These are phyloP conservation scores for Arthrocladium fulminans DNA, from an alignment of 2,329 filamentous ascomycete species.

Conservation along the genomic window DNA sequence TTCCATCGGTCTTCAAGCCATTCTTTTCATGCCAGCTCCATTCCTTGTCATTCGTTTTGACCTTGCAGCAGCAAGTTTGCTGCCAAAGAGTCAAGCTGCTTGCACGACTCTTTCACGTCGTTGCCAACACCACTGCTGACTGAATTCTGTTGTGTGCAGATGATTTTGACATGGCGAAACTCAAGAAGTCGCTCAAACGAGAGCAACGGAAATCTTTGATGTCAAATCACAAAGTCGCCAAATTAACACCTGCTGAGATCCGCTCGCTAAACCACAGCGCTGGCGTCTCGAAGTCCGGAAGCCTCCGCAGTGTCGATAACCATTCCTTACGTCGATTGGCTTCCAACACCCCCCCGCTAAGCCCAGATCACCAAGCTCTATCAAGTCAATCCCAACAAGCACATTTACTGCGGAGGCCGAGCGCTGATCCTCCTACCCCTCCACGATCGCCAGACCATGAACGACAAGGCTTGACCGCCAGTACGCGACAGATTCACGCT, in stretches of 20 bases:
- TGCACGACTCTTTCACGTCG: slow-evolving; percentile 12
- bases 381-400: slow-evolving; percentile 10
- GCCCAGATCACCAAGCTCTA: slow-evolving; percentile 11
- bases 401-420: slow-evolving; percentile 10
- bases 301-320: slow-evolving; percentile 15
- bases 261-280: slow-evolving; percentile 21
- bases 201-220: slow-evolving; percentile 16
- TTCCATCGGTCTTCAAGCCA: not conserved
- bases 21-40: slow-evolving; percentile 7
- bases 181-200: slow-evolving; percentile 22
- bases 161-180: slow-evolving; percentile 22
- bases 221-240: slow-evolving; percentile 18
- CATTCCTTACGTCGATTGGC: slow-evolving; percentile 14
- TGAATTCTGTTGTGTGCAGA: slow-evolving; percentile 12
- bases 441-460: slow-evolving; percentile 14
- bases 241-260: slow-evolving; percentile 22
- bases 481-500: slow-evolving; percentile 16
- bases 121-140: slow-evolving; percentile 10
- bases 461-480: slow-evolving; percentile 16
- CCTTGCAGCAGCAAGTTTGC: slow-evolving; percentile 3
- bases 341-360: slow-evolving; percentile 16
- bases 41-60: slow-evolving; percentile 6
- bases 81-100: not conserved
- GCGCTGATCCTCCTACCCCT: slow-evolving; percentile 15
- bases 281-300: slow-evolving; percentile 15